Evolutionary conservation across 2,329 filamentous ascomycete genomes (phyloP).

Genomic region (Lizonia empirigonia): DNA sequence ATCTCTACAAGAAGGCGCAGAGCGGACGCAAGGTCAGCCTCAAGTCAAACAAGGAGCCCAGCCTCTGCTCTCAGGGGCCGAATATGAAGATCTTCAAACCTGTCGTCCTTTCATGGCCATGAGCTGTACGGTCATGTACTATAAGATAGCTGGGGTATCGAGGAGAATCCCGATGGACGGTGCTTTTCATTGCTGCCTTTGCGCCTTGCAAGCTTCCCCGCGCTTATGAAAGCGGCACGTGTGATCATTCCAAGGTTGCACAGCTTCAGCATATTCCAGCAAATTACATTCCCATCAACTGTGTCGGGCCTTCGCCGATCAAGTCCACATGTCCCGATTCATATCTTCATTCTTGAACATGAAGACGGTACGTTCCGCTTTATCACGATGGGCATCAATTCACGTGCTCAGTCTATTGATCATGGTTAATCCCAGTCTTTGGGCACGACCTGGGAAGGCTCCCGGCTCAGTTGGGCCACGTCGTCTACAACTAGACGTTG

Average conservation of each 20-base stretch:
- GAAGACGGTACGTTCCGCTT: slow-evolving; percentile 3
- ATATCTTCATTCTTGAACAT: slow-evolving; percentile 1
- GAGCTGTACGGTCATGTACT: background rate
- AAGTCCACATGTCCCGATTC: slow-evolving; percentile 1
- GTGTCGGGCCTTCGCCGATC: slow-evolving; percentile 4
- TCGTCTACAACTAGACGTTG: background rate
- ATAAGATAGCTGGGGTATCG: background rate
- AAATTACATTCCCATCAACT: background rate
- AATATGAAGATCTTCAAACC: background rate
- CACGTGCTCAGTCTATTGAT: background rate
- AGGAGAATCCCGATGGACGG: background rate
- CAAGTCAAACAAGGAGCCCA: background rate
- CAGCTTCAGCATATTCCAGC: background rate
- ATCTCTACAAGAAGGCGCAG: background rate
- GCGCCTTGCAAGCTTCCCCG: slow-evolving; percentile 4
- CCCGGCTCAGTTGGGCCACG: background rate
- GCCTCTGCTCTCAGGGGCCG: background rate
- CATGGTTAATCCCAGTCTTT: slow-evolving; percentile 4
- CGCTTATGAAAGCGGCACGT: background rate
- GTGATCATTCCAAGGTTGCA: background rate
- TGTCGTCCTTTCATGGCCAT: background rate
- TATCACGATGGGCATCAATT: slow-evolving; percentile 3
- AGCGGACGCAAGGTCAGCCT: background rate
- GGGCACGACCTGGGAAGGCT: slow-evolving; percentile 1
- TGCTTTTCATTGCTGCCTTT: background rate